These are phyloP conservation scores for Whalleya microplaca DNA, from an alignment of 2,329 filamentous ascomycete genomes.

Conservation along the genomic window DNA sequence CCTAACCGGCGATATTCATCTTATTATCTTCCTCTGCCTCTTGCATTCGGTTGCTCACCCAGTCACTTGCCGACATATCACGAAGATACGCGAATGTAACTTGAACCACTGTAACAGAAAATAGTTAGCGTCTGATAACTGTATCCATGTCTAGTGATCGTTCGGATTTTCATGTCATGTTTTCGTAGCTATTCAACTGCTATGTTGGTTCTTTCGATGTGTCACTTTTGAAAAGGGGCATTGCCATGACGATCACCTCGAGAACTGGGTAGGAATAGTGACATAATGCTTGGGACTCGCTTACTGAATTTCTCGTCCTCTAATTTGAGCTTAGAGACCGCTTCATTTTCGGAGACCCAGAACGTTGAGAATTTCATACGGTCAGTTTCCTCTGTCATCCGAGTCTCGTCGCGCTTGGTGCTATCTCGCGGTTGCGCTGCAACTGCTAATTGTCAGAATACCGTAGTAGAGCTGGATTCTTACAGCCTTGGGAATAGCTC, in stretches of 20 bases:
- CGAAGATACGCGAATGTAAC: conserved; percentile 33
- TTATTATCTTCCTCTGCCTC: conserved; percentile 7
- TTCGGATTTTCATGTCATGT: background rate
- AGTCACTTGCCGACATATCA: conserved; percentile 34
- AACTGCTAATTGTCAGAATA: background rate
- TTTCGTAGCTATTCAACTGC: background rate
- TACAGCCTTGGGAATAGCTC: no score
- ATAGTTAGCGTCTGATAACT: conserved; percentile 14
- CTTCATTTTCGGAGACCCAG: conserved; percentile 34
- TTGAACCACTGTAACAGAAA: conserved; percentile 30
- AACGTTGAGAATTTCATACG: conserved; percentile 35
- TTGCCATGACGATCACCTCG: no score
- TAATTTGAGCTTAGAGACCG: conserved; percentile 32
- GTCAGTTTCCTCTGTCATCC: conserved; percentile 34
- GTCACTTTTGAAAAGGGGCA: background rate
- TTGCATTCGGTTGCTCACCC: conserved; percentile 26
- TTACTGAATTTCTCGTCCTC: conserved; percentile 38
- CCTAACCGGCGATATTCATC: background rate
- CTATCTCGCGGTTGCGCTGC: conserved; percentile 31
- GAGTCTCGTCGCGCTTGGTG: conserved; percentile 29
- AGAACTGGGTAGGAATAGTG: background rate
- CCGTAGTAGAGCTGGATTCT: conserved; percentile 8
- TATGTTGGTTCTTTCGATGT: background rate
- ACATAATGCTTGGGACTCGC: conserved; percentile 7
- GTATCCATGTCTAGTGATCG: background rate